Conservation (phyloP, 768 basidiomycete species). For the Pleurotus platypus region DNA sequence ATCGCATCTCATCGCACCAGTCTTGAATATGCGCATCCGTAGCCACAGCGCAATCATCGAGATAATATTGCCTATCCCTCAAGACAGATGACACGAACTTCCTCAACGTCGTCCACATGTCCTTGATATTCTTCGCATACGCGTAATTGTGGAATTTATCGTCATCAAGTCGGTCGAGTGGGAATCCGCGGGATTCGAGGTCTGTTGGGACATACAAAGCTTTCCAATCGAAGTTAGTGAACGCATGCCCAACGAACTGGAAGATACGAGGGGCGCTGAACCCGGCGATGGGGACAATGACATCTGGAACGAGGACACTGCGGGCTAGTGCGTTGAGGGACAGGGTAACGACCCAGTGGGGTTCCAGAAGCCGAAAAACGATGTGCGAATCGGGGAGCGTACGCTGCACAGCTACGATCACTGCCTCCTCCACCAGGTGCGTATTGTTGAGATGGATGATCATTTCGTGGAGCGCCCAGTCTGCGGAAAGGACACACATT, state of each 20-base stretch:
- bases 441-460: conserved; percentile 23
- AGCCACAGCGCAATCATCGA: conserved; percentile 17
- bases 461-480: conserved; percentile 26
- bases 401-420: conserved; percentile 25
- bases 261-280: conserved; percentile 14
- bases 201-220: conserved; percentile 24
- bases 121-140: conserved; percentile 21
- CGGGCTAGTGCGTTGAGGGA: conserved; percentile 23
- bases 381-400: conserved; percentile 16
- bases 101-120: conserved; percentile 21
- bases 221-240: conserved; percentile 21
- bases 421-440: conserved; percentile 26
- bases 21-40: conserved; percentile 14
- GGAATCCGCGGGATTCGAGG: conserved; percentile 23
- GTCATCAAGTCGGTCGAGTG: conserved; percentile 18
- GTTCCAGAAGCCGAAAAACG: conserved; percentile 21
- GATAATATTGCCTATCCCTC: conserved; percentile 10
- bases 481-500: conserved; percentile 22
- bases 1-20: conserved; percentile 21
- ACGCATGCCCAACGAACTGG: conserved; percentile 18
- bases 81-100: conserved; percentile 19
- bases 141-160: conserved; percentile 25
- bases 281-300: conserved; percentile 17
- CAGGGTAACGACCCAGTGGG: conserved; percentile 26
- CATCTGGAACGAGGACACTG: conserved; percentile 19